These are phyloP conservation scores for Trichoderma polysporum DNA, from an alignment of 2,329 filamentous ascomycete genomes.

Conservation along the genomic window DNA sequence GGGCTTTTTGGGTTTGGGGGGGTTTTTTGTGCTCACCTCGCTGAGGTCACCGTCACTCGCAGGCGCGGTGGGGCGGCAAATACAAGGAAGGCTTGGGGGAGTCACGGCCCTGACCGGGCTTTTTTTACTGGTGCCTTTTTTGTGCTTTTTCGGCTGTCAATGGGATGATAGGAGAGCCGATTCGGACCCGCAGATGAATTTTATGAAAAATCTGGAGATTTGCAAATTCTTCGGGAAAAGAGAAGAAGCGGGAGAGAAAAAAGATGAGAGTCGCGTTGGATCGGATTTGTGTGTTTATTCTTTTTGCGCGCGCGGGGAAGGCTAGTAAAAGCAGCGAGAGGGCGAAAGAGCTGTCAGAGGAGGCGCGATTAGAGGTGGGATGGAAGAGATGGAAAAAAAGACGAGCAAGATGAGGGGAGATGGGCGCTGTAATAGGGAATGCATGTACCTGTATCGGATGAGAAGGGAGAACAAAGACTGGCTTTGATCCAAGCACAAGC, in stretches of 20 bases:
- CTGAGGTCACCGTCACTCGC: constrained; percentile 20
- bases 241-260: neutral
- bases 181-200: constrained; percentile 10
- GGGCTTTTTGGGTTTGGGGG: neutral
- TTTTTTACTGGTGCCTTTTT: constrained; percentile 7
- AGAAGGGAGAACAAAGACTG: constrained; percentile 22
- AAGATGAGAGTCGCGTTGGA: neutral
- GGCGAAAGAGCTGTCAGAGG: neutral
- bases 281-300: neutral
- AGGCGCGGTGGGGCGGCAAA: constrained; percentile 19
- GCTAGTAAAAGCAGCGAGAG: neutral
- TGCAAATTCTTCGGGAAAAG: neutral
- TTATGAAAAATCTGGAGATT: neutral
- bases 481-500: constrained; percentile 23
- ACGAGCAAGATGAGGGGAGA: constrained; percentile 17
- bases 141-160: constrained; percentile 9
- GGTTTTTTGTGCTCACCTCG: constrained; percentile 19
- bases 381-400: constrained; percentile 5
- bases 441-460: constrained; percentile 20
- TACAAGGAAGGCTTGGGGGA: constrained; percentile 20
- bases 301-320: neutral
- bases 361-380: constrained; percentile 9
- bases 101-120: constrained; percentile 17
- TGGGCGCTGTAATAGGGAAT: constrained; percentile 23
- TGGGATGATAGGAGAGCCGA: constrained; percentile 15